phyloP scores from a whole-genome alignment of 139 green algal genomes.

The Astrephomene gubernaculifera region DNA sequence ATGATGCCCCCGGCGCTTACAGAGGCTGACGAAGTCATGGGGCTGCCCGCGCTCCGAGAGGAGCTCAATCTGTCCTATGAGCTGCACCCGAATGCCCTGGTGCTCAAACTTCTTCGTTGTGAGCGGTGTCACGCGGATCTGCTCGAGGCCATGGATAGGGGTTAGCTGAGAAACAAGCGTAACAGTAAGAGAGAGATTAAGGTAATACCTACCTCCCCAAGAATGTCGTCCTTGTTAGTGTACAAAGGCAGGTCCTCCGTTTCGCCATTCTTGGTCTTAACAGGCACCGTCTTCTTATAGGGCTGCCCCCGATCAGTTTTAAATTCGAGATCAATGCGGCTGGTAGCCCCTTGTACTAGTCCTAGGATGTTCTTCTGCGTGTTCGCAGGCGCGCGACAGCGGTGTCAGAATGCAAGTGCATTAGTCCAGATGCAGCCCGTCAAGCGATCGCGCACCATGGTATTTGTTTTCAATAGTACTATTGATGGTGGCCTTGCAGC shows the following conservation, averaged over 20 bases:
- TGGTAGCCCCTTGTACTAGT: constrained; percentile 62
- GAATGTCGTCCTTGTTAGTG: constrained; percentile 78
- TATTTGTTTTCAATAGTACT: neutral
- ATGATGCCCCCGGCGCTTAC: no score
- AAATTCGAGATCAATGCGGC: constrained; percentile 64
- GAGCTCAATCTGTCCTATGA: constrained; percentile 97
- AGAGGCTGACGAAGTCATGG: constrained; percentile 93
- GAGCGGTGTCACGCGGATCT: constrained; percentile 62
- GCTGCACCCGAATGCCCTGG: constrained; percentile 94
- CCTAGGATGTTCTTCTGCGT: constrained; percentile 70
- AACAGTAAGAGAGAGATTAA: neutral
- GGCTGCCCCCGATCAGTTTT: constrained; percentile 60
- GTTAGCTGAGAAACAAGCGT: neutral
- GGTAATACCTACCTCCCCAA: constrained; percentile 71
- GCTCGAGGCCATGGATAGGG: neutral
- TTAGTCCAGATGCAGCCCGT: neutral
- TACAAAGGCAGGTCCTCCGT: constrained; percentile 85
- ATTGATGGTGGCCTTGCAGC: no score
- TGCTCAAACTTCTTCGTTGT: constrained; percentile 95
- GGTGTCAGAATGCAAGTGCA: neutral
- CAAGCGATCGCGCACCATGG: neutral
- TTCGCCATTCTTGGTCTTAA: constrained; percentile 64
- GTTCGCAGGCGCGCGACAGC: neutral
- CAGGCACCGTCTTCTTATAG: constrained; percentile 61
- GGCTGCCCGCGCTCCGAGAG: constrained; percentile 83